These are phyloP conservation scores for Penicillium egyptiacum DNA, from an alignment of 495 filamentous ascomycete species.

Conservation along the genomic window DNA sequence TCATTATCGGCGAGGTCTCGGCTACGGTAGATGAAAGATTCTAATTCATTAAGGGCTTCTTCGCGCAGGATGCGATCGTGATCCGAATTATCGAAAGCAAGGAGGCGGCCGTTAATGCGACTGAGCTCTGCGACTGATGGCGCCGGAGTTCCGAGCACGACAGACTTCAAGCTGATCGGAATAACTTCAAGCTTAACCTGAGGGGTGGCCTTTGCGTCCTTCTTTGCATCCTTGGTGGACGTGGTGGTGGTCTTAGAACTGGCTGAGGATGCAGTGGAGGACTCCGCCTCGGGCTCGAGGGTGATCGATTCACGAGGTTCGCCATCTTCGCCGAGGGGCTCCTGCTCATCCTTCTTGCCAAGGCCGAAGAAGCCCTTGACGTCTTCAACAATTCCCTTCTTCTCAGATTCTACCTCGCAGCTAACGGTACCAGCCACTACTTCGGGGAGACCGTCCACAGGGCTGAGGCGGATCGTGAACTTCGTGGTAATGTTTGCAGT, in stretches of 20 bases:
- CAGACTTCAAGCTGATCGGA: constrained; percentile 61
- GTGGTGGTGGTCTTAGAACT: constrained; percentile 48
- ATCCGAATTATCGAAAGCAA: constrained; percentile 83
- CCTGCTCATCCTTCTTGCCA: constrained; percentile 82
- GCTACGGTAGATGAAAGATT: constrained; percentile 87
- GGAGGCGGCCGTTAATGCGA: constrained; percentile 68
- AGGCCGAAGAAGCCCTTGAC: constrained; percentile 96
- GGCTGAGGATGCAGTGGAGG: constrained; percentile 44
- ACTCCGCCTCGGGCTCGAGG: constrained; percentile 51
- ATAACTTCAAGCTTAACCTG: constrained; percentile 71
- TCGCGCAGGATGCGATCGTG: constrained; percentile 71
- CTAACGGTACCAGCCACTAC: constrained; percentile 73
- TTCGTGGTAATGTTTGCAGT: constrained; percentile 76
- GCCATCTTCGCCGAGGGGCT: constrained; percentile 64
- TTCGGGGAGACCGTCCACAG: constrained; percentile 79
- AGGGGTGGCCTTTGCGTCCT: constrained; percentile 49
- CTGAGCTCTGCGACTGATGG: constrained; percentile 57
- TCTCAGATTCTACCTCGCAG: constrained; percentile 75
- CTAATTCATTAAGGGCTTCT: constrained; percentile 87
- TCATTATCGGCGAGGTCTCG: constrained; percentile 78
- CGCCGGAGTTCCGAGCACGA: constrained; percentile 59
- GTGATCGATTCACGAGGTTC: constrained; percentile 49
- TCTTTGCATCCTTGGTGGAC: constrained; percentile 51
- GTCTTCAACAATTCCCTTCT: constrained; percentile 82
- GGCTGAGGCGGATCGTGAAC: constrained; percentile 68